phyloP scores from a whole-genome alignment of 148 eudicot genomes.

The Spergularia marina region DNA sequence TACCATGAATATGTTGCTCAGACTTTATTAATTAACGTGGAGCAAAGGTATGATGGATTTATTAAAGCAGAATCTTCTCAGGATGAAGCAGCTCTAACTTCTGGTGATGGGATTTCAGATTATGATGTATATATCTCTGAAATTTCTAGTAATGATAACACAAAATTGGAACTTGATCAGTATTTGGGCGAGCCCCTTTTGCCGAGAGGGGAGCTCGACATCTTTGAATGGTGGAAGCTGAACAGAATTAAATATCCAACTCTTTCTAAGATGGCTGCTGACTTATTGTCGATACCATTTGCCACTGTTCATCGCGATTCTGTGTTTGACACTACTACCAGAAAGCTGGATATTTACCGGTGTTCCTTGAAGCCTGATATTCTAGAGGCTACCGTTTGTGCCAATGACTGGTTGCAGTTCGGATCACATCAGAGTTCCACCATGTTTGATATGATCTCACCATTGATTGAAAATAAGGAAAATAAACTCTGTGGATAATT shows the following conservation, averaged over 20 bases:
- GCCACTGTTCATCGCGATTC: conserved; percentile 49
- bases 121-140: conserved; percentile 62
- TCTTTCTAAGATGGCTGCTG: conserved; percentile 78
- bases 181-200: conserved; percentile 65
- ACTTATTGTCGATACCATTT: conserved; percentile 60
- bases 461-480: conserved; percentile 19
- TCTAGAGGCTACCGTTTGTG: conserved; percentile 61
- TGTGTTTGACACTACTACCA: conserved; percentile 49
- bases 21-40: conserved; percentile 43
- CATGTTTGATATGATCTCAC: conserved; percentile 12
- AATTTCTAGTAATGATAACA: conserved; percentile 34
- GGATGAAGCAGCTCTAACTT: conserved; percentile 35
- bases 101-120: conserved; percentile 45
- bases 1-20: conserved; percentile 67
- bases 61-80: conserved; percentile 36
- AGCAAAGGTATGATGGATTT: conserved; percentile 40
- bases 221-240: conserved; percentile 84
- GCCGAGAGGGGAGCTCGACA: conserved; percentile 66
- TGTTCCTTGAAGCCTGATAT: conserved; percentile 43
- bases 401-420: conserved; percentile 69
- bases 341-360: conserved; percentile 48
- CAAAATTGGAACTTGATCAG: conserved; percentile 66
- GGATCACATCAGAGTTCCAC: conserved; percentile 15
- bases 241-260: conserved; percentile 57
- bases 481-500: neutral